These are phyloP conservation scores for Suillus americanus DNA, from an alignment of 768 basidiomycete species.

Conservation along the genomic window DNA sequence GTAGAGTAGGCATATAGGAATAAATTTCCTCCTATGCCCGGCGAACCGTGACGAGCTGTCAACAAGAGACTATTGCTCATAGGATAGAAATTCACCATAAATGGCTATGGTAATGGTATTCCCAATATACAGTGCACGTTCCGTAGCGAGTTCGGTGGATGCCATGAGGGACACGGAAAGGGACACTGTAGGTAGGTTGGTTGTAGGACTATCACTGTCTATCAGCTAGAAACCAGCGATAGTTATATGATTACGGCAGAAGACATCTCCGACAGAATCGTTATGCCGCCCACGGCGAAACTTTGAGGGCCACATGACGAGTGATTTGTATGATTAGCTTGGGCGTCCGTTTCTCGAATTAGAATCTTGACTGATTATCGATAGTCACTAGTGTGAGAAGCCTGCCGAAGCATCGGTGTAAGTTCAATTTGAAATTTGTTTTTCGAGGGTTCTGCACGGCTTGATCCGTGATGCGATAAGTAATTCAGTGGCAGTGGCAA, in stretches of 20 bases:
- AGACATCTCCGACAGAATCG: too few species aligned
- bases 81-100: not conserved
- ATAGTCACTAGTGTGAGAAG: too few species aligned
- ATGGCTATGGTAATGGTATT: not conserved
- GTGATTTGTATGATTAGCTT: too few species aligned
- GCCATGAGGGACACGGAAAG: not conserved
- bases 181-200: not conserved
- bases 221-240: not conserved
- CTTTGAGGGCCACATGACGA: too few species aligned
- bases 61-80: not conserved
- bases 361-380: too few species aligned
- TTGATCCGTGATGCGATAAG: too few species aligned
- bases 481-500: too few species aligned
- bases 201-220: not conserved
- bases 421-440: too few species aligned
- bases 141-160: not conserved
- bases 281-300: too few species aligned
- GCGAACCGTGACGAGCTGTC: not conserved
- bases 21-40: not conserved
- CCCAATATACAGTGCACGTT: not conserved
- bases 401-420: too few species aligned
- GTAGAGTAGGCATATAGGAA: not conserved
- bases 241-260: not conserved
- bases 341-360: too few species aligned
- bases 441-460: too few species aligned